Base-by-base conservation (phyloP, 2,329 filamentous ascomycete species). In the Pseudocercospora eumusae region DNA sequence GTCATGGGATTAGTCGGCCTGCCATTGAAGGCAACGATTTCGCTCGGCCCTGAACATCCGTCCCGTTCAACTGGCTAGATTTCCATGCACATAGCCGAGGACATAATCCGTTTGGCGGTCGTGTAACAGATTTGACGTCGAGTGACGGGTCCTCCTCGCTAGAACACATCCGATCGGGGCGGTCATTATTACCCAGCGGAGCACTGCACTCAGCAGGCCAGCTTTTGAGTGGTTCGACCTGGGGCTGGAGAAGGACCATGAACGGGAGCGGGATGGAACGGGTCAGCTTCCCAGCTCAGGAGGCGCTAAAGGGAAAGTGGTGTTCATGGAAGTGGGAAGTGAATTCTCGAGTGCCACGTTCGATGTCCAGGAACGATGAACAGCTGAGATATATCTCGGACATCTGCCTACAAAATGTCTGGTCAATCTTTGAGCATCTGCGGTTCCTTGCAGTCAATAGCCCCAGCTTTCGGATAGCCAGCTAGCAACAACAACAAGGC, bases 371-470 rank as follows among this genome's bases (percentile, higher is more conserved):
- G 21, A 50, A 25, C 13, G 13, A 23, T 21, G 45, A 15, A 28
- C 23, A 10, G 20, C 21, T 20, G 8, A 50, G 13, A n/a, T 31
- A 15, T 31, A 52, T 52, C 11, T 10, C 47, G 31, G 11, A 52
- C 25, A 28, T 13, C 25, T 27, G 47, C 6, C 23, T 52, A 7
- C 47, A 52, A 13, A 25, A 31, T 28, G 0, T 28, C 15, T 52
- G 21, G 21, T 18, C 15, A 25, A 52, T n/a, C 15, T 25, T n/a
- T 18, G 47, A 13, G 15, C 47, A 20, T 40, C 20, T 50, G 56
- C 60, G 47, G 55, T 44, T 44, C 44, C 56, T 50, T 62, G 56
- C 60, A 62, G 60, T 61, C 50, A 33, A 25, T 20, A 49, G 23
- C 27, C 11, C 28, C 53, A 47, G 20, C 1, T n/a, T 56, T 40